phyloP scores from a whole-genome alignment of 1,284 basidiomycete species.

The Trichosporon coremiiforme region DNA sequence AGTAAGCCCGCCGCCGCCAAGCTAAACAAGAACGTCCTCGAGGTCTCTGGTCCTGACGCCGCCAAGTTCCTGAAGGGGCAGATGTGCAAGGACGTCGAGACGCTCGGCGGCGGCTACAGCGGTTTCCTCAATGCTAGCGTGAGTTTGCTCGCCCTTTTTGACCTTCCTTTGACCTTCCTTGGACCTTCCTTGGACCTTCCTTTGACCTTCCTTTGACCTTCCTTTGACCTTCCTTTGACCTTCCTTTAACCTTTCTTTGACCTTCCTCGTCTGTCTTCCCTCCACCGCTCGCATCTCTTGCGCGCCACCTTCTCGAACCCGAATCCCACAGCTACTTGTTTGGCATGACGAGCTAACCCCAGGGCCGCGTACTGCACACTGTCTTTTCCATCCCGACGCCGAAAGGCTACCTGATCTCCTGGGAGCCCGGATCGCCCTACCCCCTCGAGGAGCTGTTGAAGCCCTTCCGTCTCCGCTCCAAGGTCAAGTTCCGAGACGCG shows the following conservation, averaged over 20 bases:
- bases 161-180: too few relatives aligned
- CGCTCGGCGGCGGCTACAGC: conserved; percentile 67
- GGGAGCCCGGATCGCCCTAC: conserved; percentile 69
- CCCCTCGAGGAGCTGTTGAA: conserved; percentile 43
- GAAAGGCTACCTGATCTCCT: conserved; percentile 55
- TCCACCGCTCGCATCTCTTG: too few relatives aligned
- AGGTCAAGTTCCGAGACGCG: conserved; percentile 79
- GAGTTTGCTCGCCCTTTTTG: conserved; percentile 41
- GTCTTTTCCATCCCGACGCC: conserved; percentile 72
- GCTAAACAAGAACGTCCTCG: conserved; percentile 63
- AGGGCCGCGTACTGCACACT: conserved; percentile 91
- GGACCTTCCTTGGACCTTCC: too few relatives aligned
- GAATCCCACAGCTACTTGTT: too few relatives aligned
- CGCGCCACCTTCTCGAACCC: too few relatives aligned
- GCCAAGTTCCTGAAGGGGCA: conserved; percentile 86
- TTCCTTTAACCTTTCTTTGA: too few relatives aligned
- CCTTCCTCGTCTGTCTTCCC: background rate
- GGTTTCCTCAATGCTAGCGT: conserved; percentile 86
- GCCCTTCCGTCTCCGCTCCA: conserved; percentile 84
- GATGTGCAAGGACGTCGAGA: conserved; percentile 64
- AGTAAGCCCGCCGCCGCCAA: conserved; percentile 64
- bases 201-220: too few relatives aligned
- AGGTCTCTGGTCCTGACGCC: conserved; percentile 79
- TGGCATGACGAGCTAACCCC: conserved; percentile 28
- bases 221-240: too few relatives aligned